Percentiles rank a stretch among this genome's conserved stretches.
Evolutionary conservation across 495 filamentous ascomycete genomes (phyloP).

Genomic region (Rhizodiscina lignyota): DNA sequence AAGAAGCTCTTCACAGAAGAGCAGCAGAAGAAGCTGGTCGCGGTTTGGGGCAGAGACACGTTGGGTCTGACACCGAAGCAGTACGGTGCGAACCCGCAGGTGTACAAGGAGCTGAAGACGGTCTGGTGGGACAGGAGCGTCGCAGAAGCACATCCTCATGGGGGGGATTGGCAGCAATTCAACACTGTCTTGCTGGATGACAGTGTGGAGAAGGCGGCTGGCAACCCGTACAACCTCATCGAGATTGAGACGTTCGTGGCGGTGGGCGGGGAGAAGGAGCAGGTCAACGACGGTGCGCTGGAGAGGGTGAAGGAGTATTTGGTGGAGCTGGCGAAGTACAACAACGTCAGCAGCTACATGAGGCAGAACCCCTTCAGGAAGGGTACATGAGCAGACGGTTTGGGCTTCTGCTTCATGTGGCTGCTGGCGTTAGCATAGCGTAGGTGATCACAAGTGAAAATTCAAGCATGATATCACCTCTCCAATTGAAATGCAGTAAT

Average conservation of each 20-base stretch:
- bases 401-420: too few species aligned
- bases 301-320: too few species aligned
- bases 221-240: slow-evolving; percentile 72
- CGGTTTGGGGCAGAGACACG: slow-evolving; percentile 64
- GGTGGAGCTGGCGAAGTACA: too few species aligned
- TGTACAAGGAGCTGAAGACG: slow-evolving; percentile 65
- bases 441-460: too few species aligned
- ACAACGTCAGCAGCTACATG: too few species aligned
- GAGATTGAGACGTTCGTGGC: slow-evolving; percentile 62
- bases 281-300: too few species aligned
- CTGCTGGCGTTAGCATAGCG: too few species aligned
- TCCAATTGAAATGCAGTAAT: too few species aligned
- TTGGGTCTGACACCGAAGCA: slow-evolving; percentile 47
- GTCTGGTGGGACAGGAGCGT: slow-evolving; percentile 52
- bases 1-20: slow-evolving; percentile 30
- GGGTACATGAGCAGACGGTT: too few species aligned
- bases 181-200: slow-evolving; percentile 90
- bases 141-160: slow-evolving; percentile 29
- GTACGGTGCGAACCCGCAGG: slow-evolving; percentile 55
- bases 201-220: slow-evolving; percentile 54
- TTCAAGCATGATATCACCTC: too few species aligned
- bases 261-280: slow-evolving; percentile 30
- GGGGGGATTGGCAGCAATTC: slow-evolving; percentile 47
- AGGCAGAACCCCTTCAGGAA: too few species aligned
- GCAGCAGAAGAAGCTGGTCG: slow-evolving; percentile 34